Conservation (phyloP, 257 asterid species). For the Echites panduratus region DNA sequence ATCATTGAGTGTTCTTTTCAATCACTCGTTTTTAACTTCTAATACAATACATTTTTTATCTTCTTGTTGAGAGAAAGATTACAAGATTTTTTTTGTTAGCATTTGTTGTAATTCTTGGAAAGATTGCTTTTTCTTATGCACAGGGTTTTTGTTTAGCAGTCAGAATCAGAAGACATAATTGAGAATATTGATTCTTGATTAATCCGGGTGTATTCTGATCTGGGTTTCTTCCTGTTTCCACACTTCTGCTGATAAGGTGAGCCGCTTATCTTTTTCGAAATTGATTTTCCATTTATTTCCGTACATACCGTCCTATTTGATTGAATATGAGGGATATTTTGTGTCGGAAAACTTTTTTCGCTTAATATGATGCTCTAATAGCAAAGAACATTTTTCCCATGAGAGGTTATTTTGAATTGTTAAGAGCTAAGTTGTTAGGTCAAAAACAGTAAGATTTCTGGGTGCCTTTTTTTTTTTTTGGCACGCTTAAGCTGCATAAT, state of each 20-base stretch:
- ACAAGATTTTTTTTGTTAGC: not conserved
- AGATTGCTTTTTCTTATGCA: not conserved
- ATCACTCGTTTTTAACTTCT: not conserved
- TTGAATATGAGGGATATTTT: slow-evolving; percentile 10
- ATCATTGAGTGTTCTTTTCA: slow-evolving; percentile 5
- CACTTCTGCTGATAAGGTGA: slow-evolving; percentile 43
- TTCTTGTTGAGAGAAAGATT: not conserved
- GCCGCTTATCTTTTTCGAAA: slow-evolving; percentile 15
- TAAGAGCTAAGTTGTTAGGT: slow-evolving; percentile 11
- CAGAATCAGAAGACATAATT: slow-evolving; percentile 1
- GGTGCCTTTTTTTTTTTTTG: not conserved
- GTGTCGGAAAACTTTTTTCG: slow-evolving; percentile 14
- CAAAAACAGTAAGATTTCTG: slow-evolving; percentile 4
- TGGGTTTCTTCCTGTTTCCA: slow-evolving; percentile 28
- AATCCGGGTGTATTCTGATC: slow-evolving; percentile 29
- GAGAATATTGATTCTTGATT: slow-evolving; percentile 21
- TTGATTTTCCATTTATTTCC: not conserved
- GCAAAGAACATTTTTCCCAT: not conserved
- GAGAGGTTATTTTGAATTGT: not conserved
- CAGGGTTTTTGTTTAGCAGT: not conserved
- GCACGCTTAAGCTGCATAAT: slow-evolving; percentile 1
- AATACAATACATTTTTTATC: not conserved
- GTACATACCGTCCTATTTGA: slow-evolving; percentile 2
- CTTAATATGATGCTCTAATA: not conserved
- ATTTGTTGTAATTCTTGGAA: not conserved